Conservation (phyloP, 805 yeast species). For the Cyberlindnera sargentensis region DNA sequence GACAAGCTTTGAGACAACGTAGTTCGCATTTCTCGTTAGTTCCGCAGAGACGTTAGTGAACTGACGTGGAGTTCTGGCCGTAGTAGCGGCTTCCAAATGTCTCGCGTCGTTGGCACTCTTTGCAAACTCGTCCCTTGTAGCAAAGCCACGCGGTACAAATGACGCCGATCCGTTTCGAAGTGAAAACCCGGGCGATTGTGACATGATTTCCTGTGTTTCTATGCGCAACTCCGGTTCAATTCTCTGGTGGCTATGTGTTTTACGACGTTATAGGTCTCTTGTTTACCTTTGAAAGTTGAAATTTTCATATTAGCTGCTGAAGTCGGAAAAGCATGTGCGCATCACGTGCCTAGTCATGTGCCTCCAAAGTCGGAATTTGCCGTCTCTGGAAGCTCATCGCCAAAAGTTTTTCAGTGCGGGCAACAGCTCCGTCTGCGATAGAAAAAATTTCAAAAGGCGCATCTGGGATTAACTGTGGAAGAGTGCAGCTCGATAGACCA, state of each 20-base stretch:
- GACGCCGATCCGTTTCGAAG: slow-evolving; percentile 3
- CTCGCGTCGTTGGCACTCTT: neutral
- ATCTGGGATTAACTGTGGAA: no score
- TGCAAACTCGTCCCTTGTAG: slow-evolving; percentile 2
- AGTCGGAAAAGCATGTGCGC: no score
- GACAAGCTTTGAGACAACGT: slow-evolving; percentile 49
- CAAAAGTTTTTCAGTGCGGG: neutral
- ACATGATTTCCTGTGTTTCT: neutral
- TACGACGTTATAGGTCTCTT: neutral
- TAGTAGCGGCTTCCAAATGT: neutral
- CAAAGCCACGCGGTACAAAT: slow-evolving; percentile 10
- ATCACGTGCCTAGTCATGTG: neutral
- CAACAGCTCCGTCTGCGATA: neutral
- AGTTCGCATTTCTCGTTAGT: slow-evolving; percentile 51
- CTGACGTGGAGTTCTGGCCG: slow-evolving; percentile 10
- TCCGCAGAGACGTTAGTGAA: slow-evolving; percentile 31
- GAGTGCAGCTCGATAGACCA: no score
- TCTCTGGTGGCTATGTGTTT: no score
- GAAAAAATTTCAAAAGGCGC: neutral
- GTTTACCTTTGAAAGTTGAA: slow-evolving; percentile 6
- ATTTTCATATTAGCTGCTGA: neutral
- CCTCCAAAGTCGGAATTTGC: no score
- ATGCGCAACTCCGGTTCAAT: no score
- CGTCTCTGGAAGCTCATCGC: slow-evolving; percentile 1
- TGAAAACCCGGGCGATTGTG: slow-evolving; percentile 3